A percentile compares a stretch with the other conserved stretches of the same genome.
Conservation (phyloP, 164 flowering plant genomes). For the Brasenia schreberi region DNA sequence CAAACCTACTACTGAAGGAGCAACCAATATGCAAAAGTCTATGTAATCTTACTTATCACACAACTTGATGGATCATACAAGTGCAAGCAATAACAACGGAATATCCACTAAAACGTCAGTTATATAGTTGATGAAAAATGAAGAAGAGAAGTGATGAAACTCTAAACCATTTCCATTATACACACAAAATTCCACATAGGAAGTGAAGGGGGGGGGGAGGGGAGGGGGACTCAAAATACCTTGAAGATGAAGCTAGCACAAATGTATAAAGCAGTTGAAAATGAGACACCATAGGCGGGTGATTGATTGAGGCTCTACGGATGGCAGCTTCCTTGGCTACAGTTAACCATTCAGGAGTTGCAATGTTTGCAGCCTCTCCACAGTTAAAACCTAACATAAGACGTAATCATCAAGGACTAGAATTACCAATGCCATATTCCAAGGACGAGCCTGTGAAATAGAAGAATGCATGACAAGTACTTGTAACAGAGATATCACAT, state of each 20-base stretch:
- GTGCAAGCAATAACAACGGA: no score
- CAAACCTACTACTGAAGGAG: no score
- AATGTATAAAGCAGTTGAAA: constrained; percentile 88
- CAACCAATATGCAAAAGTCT: no score
- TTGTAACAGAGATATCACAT: no score
- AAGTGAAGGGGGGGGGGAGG: background rate
- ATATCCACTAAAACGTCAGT: no score
- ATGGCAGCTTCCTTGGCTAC: constrained; percentile 94
- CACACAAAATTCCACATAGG: no score
- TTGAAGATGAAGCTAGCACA: constrained; percentile 60
- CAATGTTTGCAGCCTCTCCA: constrained; percentile 98
- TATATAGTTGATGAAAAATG: no score
- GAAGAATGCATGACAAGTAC: no score
- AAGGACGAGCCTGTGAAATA: background rate
- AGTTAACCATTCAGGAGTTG: constrained; percentile 94
- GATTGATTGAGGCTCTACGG: constrained; percentile 89
- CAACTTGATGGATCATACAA: no score
- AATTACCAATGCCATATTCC: background rate
- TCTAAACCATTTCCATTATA: no score
- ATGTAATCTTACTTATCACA: no score
- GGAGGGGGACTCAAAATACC: constrained; percentile 26
- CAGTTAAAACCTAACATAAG: constrained; percentile 61
- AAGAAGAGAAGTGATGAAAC: no score
- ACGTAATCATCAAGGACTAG: background rate
- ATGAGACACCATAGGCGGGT: constrained; percentile 98